Evolutionary conservation across 805 yeast species (phyloP), one percentile per base, ranked within the genome.

Genomic region (Saccharomyces kudriavzevii): DNA sequence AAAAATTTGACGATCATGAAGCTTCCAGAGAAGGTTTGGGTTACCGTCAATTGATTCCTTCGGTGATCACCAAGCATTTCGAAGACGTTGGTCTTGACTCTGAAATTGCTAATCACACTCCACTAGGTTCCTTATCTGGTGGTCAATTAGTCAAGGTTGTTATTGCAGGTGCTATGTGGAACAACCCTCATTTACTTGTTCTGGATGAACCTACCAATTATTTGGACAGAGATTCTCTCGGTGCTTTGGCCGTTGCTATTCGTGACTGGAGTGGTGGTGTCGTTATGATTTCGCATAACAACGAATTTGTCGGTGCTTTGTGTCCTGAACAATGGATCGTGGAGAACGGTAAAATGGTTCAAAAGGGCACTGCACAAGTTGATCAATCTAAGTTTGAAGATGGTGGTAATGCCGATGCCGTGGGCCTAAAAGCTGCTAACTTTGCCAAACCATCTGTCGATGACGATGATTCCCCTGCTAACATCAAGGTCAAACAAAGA

Each of bases 121-220:
- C 97, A 52, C 77, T 92, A 81, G 97, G 98, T 25, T 89, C 96
- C 5, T 78, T 92, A 59, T 90, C 97, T 26, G 99, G 99, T 70
- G 99, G 99, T 65, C 99, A 92, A 76, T 80, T 92, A 70, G 99
- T 92, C 56, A 92, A 92, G 74, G 98, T 92, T 58, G 99, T 92
- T 56, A 92, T 92, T 76, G 98, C 98, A 13, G 99, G 98, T 74
- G 97, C 98, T 59, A 92, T 92, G 94, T 92, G 99, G 99, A 92
- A 94, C 75, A 94, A 92, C 70, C 99, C 99, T 20, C 99, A 92
- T 72, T 81, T 92, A 72, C 80, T 92, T 59, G 99, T 92, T 46
- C 79, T 92, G 57, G 99, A 92, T 74, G 99, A 92, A 81, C 99
- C 99, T 70, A 92, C 98, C 66, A 92, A 92, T 76, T 92, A 94